Percentiles rank a stretch among this genome's conserved stretches.
phyloP scores from a whole-genome alignment of 495 filamentous ascomycete genomes.

The Trichodelitschia bisporula region DNA sequence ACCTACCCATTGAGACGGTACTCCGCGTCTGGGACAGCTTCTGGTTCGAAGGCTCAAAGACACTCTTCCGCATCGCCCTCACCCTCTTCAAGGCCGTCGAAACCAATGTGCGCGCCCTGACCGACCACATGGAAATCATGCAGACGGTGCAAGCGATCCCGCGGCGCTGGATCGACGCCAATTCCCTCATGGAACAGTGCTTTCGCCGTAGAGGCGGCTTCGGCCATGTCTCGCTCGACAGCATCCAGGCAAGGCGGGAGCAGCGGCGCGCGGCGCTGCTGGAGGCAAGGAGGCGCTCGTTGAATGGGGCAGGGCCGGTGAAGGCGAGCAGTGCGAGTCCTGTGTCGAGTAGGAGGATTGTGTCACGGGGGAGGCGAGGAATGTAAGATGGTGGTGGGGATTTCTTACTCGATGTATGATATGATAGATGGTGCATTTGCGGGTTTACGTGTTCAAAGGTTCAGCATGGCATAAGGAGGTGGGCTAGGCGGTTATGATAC shows the following conservation, averaged over 20 bases:
- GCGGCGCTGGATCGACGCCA: slow-evolving; percentile 54
- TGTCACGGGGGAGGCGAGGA: no score
- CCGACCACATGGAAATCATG: slow-evolving; percentile 88
- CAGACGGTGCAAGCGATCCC: slow-evolving; percentile 86
- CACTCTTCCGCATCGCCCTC: slow-evolving; percentile 79
- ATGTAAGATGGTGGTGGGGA: no score
- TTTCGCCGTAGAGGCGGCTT: slow-evolving; percentile 62
- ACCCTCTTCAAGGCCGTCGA: slow-evolving; percentile 87
- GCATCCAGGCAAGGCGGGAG: slow-evolving; percentile 32
- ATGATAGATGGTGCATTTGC: no score
- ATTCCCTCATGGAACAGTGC: slow-evolving; percentile 54
- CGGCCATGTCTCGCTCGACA: slow-evolving; percentile 47
- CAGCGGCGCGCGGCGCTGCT: slow-evolving; percentile 28
- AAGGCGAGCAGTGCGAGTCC: no score
- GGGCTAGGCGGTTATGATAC: no score
- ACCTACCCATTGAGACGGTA: slow-evolving; percentile 69
- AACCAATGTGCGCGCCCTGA: slow-evolving; percentile 49
- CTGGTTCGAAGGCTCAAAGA: slow-evolving; percentile 88
- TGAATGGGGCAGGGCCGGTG: no score
- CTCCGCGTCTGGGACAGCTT: slow-evolving; percentile 88
- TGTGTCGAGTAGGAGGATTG: no score
- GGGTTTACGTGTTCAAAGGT: no score
- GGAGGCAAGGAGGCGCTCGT: slow-evolving; percentile 13
- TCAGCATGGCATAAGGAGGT: no score
- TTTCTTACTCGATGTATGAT: no score